Evolutionary conservation across 306 rosid species (phyloP).

Genomic region (Prunus campanulata): DNA sequence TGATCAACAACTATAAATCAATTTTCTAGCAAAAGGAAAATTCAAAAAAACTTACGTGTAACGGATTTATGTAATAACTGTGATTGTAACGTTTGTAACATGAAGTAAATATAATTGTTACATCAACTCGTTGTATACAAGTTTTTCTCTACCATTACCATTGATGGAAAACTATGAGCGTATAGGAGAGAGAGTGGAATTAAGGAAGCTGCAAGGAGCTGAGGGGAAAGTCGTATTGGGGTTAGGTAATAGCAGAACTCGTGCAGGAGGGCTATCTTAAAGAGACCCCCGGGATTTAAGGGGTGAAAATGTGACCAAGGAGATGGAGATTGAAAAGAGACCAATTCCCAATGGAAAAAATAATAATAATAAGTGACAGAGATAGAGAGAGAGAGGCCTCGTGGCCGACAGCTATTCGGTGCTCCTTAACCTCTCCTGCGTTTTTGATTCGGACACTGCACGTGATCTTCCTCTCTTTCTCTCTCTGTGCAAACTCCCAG

Average conservation of each 20-base stretch:
- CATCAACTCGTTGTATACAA: no score
- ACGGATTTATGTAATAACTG: no score
- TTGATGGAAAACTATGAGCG: no score
- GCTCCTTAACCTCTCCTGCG: slow-evolving; percentile 18
- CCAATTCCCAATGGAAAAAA: slow-evolving; percentile 37
- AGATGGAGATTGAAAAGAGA: background rate
- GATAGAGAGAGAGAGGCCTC: slow-evolving; percentile 22
- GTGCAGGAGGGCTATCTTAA: background rate
- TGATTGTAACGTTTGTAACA: no score
- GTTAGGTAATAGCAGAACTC: background rate
- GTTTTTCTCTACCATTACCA: no score
- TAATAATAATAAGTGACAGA: no score
- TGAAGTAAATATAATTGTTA: no score
- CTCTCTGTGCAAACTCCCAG: background rate
- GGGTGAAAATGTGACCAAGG: slow-evolving; percentile 20
- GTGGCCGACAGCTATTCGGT: slow-evolving; percentile 55
- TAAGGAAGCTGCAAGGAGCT: background rate
- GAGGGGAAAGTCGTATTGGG: background rate
- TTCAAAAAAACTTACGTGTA: no score
- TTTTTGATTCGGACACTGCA: background rate
- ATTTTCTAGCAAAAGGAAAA: no score
- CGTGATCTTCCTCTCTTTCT: slow-evolving; percentile 5
- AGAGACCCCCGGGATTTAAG: slow-evolving; percentile 41
- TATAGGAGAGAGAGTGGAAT: background rate
- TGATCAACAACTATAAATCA: no score